A percentile compares a stretch with the other conserved stretches of the same genome.
These are phyloP conservation scores for Colletotrichum ledebouriae DNA, from an alignment of 2,329 filamentous ascomycete species.

Conservation along the genomic window DNA sequence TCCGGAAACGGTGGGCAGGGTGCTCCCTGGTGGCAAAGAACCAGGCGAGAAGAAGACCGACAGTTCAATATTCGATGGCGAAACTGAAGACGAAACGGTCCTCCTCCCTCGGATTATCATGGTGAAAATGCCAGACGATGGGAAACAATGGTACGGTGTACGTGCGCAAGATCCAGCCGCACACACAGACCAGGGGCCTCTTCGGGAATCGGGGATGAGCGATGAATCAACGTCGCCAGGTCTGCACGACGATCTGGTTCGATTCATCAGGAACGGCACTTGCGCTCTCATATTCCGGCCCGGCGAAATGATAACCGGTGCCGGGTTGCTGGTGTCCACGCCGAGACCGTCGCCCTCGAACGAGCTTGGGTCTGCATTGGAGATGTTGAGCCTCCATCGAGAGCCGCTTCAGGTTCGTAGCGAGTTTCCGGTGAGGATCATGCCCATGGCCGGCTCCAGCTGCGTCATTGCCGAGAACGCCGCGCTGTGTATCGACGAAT, in stretches of 20 bases:
- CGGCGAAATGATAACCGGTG: conserved; percentile 14
- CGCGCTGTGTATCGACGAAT: not conserved
- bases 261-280: not conserved
- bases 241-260: not conserved
- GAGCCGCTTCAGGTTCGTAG: not conserved
- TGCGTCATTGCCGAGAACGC: conserved; percentile 16
- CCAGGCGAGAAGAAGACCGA: not conserved
- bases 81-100: not conserved
- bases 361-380: not conserved
- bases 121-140: not conserved
- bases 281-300: not conserved
- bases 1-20: not conserved
- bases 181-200: not conserved
- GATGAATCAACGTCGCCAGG: not conserved
- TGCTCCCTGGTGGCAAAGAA: not conserved
- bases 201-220: not conserved
- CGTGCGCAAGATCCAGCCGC: not conserved
- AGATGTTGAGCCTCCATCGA: not conserved
- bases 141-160: conserved; percentile 9
- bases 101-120: not conserved
- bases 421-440: conserved; percentile 17
- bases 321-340: conserved; percentile 14
- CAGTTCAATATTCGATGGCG: not conserved
- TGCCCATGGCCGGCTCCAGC: not conserved
- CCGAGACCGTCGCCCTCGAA: not conserved